Conservation (phyloP, 495 filamentous ascomycete species). For the Neurospora terricola region DNA sequence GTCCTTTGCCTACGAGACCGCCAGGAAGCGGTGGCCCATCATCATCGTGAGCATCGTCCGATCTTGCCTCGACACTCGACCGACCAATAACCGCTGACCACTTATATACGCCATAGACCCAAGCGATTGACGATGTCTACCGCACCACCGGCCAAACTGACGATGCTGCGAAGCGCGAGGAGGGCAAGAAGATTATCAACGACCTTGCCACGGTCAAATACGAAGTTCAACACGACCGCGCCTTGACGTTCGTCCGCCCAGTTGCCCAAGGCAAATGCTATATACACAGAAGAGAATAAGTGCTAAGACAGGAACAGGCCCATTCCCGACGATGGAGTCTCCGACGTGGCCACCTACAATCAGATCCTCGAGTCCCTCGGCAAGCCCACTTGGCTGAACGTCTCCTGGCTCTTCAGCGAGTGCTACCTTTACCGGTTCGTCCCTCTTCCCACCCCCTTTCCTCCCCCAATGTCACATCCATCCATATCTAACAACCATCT, state of each 20-base stretch:
- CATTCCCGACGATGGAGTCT: constrained; percentile 66
- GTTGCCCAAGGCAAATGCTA: background rate
- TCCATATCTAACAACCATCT: background rate
- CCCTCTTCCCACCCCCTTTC: background rate
- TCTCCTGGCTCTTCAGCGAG: constrained; percentile 82
- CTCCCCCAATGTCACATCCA: background rate
- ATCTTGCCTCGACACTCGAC: background rate
- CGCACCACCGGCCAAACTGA: constrained; percentile 53
- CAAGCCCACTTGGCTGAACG: constrained; percentile 68
- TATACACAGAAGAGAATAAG: background rate
- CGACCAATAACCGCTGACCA: background rate
- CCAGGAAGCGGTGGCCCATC: constrained; percentile 79
- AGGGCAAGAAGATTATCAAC: constrained; percentile 80
- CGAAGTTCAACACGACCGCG: constrained; percentile 83
- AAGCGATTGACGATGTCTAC: constrained; percentile 90
- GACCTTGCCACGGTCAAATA: constrained; percentile 81
- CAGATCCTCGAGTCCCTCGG: constrained; percentile 68
- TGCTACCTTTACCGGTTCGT: constrained; percentile 83
- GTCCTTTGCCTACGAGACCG: constrained; percentile 80
- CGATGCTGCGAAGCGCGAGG: constrained; percentile 53
- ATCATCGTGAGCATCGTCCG: constrained; percentile 62
- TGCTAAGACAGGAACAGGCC: constrained; percentile 43
- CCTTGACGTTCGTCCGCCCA: constrained; percentile 54
- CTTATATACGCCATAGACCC: constrained; percentile 51
- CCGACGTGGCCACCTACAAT: constrained; percentile 79